These are phyloP conservation scores for Fomitiporia mediterranea DNA, from an alignment of 1,284 basidiomycete species.

Conservation along the genomic window DNA sequence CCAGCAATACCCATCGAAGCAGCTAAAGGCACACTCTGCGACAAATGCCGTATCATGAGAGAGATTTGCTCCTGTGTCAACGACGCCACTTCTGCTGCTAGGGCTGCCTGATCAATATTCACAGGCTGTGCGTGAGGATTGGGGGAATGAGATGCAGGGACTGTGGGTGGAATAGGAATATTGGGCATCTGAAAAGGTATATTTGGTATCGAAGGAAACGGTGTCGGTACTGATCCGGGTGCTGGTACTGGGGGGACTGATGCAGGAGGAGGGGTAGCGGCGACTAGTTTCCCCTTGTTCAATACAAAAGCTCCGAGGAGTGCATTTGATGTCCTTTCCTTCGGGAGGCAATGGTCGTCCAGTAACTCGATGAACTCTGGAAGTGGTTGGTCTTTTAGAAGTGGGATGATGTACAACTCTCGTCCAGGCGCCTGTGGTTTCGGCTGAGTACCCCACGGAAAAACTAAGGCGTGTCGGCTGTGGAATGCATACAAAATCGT, in stretches of 20 bases:
- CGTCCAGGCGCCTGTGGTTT: conserved; percentile 74
- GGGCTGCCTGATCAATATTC: conserved; percentile 28
- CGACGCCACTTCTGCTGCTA: conserved; percentile 48
- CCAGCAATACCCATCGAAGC: not conserved
- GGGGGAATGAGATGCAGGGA: not conserved
- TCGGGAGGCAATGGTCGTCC: conserved; percentile 73
- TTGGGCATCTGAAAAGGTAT: not conserved
- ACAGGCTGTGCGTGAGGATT: not conserved
- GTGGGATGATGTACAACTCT: conserved; percentile 85
- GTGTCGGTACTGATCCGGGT: conserved; percentile 28
- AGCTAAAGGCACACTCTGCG: conserved; percentile 11
- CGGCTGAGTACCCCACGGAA: conserved; percentile 74
- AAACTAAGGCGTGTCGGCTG: conserved; percentile 83
- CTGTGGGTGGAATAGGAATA: conserved; percentile 1
- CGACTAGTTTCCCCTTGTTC: conserved; percentile 64
- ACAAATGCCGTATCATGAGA: conserved; percentile 39
- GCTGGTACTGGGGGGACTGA: no score
- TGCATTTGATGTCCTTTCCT: conserved; percentile 54
- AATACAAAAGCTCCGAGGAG: conserved; percentile 83
- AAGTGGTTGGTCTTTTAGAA: conserved; percentile 60
- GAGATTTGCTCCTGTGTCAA: conserved; percentile 61
- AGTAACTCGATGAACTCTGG: conserved; percentile 86
- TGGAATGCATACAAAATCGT: not conserved
- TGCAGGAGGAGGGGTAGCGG: conserved; percentile 31
- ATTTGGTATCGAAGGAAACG: conserved; percentile 8